phyloP scores from a whole-genome alignment of 1,139 yeast genomes.

The Saccharomyces hybrid region DNA sequence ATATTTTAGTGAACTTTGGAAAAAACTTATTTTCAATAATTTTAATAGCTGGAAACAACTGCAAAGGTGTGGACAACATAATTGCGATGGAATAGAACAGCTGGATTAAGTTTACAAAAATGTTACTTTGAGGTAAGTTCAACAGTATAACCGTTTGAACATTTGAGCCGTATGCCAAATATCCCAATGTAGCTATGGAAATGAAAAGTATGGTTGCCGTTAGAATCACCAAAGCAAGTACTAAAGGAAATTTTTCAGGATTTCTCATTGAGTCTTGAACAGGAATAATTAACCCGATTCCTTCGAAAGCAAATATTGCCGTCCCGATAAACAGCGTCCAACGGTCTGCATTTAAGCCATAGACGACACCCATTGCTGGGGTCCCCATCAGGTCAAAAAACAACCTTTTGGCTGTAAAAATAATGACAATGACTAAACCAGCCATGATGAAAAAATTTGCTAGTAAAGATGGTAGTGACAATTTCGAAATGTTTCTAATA shows the following conservation, averaged over 20 bases:
- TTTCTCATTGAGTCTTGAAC: conserved; percentile 69
- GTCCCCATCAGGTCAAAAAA: conserved; percentile 20
- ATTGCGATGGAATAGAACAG: conserved; percentile 67
- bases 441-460: conserved; percentile 59
- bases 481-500: conserved; percentile 62
- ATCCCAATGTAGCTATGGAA: conserved; percentile 58
- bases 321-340: conserved; percentile 77
- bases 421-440: conserved; percentile 58
- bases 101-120: conserved; percentile 60
- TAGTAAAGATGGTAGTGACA: conserved; percentile 58
- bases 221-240: conserved; percentile 50
- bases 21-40: conserved; percentile 60
- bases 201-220: conserved; percentile 56
- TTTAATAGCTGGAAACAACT: conserved; percentile 67
- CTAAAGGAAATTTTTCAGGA: conserved; percentile 65
- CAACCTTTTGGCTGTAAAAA: conserved; percentile 40
- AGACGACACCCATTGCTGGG: conserved; percentile 32
- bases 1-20: conserved; percentile 32
- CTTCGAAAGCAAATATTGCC: conserved; percentile 77
- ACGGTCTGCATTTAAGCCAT: conserved; percentile 46
- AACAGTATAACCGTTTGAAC: conserved; percentile 61
- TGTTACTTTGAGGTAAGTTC: conserved; percentile 57
- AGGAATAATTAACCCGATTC: conserved; percentile 70
- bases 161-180: conserved; percentile 59
- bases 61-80: conserved; percentile 66